These are phyloP conservation scores for Candida oleophila DNA, from an alignment of 805 yeast genomes.

Conservation along the genomic window DNA sequence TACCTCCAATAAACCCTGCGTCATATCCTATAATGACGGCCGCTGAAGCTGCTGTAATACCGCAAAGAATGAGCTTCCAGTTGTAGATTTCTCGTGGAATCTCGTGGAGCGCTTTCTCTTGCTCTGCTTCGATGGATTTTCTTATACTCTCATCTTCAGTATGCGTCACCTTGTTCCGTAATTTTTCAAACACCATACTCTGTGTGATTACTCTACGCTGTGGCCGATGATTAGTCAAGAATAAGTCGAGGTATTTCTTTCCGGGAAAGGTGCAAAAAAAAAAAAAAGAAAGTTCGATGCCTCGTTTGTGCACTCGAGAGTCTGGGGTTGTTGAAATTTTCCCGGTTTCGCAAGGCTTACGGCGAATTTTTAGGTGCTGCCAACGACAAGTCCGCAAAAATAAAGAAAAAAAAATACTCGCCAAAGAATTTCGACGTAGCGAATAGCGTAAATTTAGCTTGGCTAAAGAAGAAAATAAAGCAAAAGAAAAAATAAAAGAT, in stretches of 20 bases:
- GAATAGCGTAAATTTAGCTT: too few species aligned
- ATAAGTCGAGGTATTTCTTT: too few species aligned
- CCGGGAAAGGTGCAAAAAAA: neutral
- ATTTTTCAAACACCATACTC: neutral
- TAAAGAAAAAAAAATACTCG: neutral
- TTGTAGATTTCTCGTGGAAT: conserved; percentile 46
- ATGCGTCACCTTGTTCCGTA: conserved; percentile 4
- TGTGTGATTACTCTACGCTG: neutral
- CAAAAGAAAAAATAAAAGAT: neutral
- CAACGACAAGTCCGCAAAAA: neutral
- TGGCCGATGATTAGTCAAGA: too few species aligned
- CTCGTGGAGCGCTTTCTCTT: neutral
- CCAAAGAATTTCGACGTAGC: too few species aligned
- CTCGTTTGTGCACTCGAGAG: too few species aligned
- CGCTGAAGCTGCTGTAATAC: conserved; percentile 47
- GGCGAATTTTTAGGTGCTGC: neutral
- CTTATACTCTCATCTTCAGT: neutral
- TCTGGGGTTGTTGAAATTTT: neutral
- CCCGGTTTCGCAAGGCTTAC: neutral
- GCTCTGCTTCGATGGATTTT: neutral
- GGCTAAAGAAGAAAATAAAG: neutral
- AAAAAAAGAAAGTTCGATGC: neutral
- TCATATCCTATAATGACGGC: conserved; percentile 56
- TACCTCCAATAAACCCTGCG: conserved; percentile 56
- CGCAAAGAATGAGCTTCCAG: conserved; percentile 39